Evolutionary conservation across 208 protist genomes (phyloP), one percentile per base, ranked within the genome.

Genomic region (Angomonas ambiguus): DNA sequence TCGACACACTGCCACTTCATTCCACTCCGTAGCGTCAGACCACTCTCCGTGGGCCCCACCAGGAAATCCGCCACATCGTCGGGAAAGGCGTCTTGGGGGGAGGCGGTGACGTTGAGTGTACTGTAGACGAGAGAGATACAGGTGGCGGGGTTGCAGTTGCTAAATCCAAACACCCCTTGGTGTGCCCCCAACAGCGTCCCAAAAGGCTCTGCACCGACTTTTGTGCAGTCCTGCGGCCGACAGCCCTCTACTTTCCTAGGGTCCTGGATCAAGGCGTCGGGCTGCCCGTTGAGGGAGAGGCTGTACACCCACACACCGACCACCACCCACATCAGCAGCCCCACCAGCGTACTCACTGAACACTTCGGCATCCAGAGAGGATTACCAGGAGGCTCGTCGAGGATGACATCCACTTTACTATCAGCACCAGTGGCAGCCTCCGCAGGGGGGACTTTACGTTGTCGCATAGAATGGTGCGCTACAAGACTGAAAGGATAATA

Each of bases 1-100:
- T 95, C 85, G 27, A 95, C 86, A 51, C 89, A 95, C 68, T 95
- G 86, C 89, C 89, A 95, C 69, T 81, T 71, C 76, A 95, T 76
- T 8, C 88, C 88, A 16, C 49, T 85, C 2, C n/a, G n/a, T 1
- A 75, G 11, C 4, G 0, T 28, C 1, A 18, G n/a, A 18, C 33
- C 53, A 11, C 49, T 45, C 35, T 31, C 30, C 8, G 25, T 20
- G 6, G 51, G 28, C 2, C n/a, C 5, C 28, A 71, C 66, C 11
- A 48, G 13, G 38, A 48, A 48, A 18, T 18, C 18, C 13, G 13
- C 38, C 38, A 48, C 13, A 18, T 48, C 38, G 6, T n/a, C 49
- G 22, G 6, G 2, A 6, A 3, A 13, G 53, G 2, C 53, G 53
- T 10, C 53, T 32, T n/a, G 42, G 48, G 22, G 13, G 51, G 24